Evolutionary conservation across 2,329 filamentous ascomycete genomes (phyloP), one percentile per base, ranked within the genome.

Genomic region (Xylogone sp.): DNA sequence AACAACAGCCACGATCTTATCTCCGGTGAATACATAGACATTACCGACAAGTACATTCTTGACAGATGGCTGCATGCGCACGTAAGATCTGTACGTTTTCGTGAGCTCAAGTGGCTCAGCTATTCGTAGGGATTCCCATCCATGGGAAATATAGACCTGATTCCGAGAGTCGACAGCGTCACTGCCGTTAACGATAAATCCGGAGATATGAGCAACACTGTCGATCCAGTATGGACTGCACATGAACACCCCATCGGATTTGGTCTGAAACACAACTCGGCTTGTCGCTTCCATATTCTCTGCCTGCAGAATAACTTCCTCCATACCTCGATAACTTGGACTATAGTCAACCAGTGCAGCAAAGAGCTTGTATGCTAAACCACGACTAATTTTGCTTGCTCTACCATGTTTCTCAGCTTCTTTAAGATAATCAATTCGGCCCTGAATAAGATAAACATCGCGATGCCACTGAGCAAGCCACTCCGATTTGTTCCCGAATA

Each of bases 311-410:
- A 83, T 74, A 6, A 84, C 78, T 50, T 81, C 77, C 39, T 82
- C 74, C 69, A 84, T 83, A 21, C 79, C 81, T 48, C 71, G 73
- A 63, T 80, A 85, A 34, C 71, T 71, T 8, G 62, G 65, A 16
- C 74, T 70, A 55, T 83, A 85, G 59, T 83, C 78, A 5, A 84
- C 81, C 0, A 84, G 68, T 42, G 77, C 75, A 45, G 73, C 72
- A 58, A 79, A 81, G 48, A 86, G 77, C 71, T 91, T 92, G 77
- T 94, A 94, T 13, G 86, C 85, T 72, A 91, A 16, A 71, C 86
- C 86, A 21, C 86, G 83, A 46, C 86, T 81, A 55, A 91, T 80
- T 70, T 88, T 87, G 65, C 87, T 86, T 22, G 86, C 86, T 51
- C 80, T 78, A 39, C 87, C 87, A 29, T 74, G 76, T 60, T 80